These are phyloP conservation scores for Xylariaceae sp. DNA, from an alignment of 2,329 filamentous ascomycete genomes.

Conservation along the genomic window DNA sequence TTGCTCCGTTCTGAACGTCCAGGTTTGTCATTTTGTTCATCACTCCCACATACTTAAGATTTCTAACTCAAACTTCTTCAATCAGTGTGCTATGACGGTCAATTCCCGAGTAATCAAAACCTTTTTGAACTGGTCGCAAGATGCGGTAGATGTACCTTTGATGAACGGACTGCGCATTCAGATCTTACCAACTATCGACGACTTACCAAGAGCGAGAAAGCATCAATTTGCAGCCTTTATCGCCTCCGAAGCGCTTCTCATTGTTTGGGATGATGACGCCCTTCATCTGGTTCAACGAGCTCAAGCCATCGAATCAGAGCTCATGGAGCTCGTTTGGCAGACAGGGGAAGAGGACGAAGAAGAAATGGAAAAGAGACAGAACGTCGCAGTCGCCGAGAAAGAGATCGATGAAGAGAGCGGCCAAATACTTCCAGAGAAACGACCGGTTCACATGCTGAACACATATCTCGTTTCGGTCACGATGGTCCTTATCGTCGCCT, in stretches of 20 bases:
- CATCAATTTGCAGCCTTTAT: conserved; percentile 80
- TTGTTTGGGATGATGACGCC: conserved; percentile 82
- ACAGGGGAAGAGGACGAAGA: conserved; percentile 48
- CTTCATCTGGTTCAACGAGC: conserved; percentile 66
- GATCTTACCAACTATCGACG: conserved; percentile 67
- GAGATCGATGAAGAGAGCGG: conserved; percentile 71
- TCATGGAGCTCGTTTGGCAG: conserved; percentile 76
- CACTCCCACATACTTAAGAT: neutral
- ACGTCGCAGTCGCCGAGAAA: conserved; percentile 41
- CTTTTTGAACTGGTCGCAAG: conserved; percentile 68
- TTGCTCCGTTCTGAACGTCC: conserved; percentile 66
- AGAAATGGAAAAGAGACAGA: conserved; percentile 51
- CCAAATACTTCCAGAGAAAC: conserved; percentile 58
- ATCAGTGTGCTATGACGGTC: conserved; percentile 78
- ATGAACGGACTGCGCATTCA: conserved; percentile 75
- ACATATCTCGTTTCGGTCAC: conserved; percentile 64
- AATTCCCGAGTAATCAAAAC: conserved; percentile 77
- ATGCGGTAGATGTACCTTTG: conserved; percentile 70
- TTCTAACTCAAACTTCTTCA: conserved; percentile 1
- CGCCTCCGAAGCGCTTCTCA: conserved; percentile 63
- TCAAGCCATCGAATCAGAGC: conserved; percentile 67
- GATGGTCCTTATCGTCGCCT: conserved; percentile 59
- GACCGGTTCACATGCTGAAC: conserved; percentile 67
- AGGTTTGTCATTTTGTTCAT: conserved; percentile 42
- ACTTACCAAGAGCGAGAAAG: conserved; percentile 67